Conservation (phyloP, 2,329 filamentous ascomycete species). For the Emmonsiellopsis sp. region DNA sequence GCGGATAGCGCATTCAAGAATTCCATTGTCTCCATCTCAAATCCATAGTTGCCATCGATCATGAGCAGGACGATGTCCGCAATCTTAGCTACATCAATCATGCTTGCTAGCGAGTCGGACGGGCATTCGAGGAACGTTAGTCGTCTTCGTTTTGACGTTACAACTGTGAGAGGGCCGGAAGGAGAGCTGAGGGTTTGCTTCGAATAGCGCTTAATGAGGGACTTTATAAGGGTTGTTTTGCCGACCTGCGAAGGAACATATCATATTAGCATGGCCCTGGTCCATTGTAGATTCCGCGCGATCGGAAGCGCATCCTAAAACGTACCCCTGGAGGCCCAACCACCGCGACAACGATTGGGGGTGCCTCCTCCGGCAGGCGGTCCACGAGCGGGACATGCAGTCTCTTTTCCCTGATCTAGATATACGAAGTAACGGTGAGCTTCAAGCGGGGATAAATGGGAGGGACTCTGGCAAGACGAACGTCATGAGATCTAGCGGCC, state of each 20-base stretch:
- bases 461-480: slow-evolving; percentile 21
- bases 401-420: slow-evolving; percentile 83
- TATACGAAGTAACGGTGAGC: slow-evolving; percentile 5
- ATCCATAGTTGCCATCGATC: slow-evolving; percentile 98
- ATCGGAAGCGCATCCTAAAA: slow-evolving; percentile 5
- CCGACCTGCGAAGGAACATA: slow-evolving; percentile 43
- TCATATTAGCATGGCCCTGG: background rate
- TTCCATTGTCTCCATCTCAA: slow-evolving; percentile 99
- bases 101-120: slow-evolving; percentile 83
- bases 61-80: slow-evolving; percentile 94
- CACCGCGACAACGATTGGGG: slow-evolving; percentile 84
- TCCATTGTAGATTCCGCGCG: background rate
- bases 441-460: background rate
- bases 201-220: slow-evolving; percentile 83
- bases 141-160: slow-evolving; percentile 90
- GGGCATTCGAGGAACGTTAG: slow-evolving; percentile 95
- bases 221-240: slow-evolving; percentile 93
- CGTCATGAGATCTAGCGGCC: slow-evolving; percentile 47
- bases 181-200: slow-evolving; percentile 90
- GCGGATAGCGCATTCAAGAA: slow-evolving; percentile 90
- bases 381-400: slow-evolving; percentile 95
- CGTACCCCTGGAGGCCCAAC: slow-evolving; percentile 84
- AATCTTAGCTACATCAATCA: slow-evolving; percentile 96
- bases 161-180: slow-evolving; percentile 85
- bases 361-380: slow-evolving; percentile 87